Conservation (phyloP, 352 stramenopile species). For the Thraustochytrium striatum region DNA sequence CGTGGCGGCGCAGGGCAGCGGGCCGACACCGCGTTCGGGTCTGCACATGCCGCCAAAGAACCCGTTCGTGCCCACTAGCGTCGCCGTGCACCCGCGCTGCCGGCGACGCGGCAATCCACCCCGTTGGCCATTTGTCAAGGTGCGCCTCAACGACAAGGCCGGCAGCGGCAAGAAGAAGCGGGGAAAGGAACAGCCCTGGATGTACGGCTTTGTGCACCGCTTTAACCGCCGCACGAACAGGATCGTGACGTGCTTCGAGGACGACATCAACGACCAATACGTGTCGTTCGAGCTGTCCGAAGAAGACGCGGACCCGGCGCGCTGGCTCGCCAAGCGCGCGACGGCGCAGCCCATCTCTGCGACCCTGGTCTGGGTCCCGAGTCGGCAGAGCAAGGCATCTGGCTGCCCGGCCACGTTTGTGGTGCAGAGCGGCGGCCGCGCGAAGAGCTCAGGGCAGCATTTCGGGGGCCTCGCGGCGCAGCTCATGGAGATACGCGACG, state of each 20-base stretch:
- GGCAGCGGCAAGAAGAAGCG: too few species aligned
- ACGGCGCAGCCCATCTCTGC: too few species aligned
- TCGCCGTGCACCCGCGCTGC: conserved; percentile 4
- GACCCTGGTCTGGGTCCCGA: too few species aligned
- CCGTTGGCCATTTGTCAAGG: conserved; percentile 16
- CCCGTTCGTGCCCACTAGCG: conserved; percentile 2
- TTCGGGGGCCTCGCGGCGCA: neutral
- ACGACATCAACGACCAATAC: conserved; percentile 26
- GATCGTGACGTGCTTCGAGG: conserved; percentile 9
- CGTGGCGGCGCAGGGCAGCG: neutral
- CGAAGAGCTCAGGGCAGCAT: conserved; percentile 6
- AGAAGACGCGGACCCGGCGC: neutral
- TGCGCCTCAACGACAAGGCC: neutral
- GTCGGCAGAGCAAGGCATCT: too few species aligned
- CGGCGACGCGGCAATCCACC: neutral
- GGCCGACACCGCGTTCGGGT: neutral
- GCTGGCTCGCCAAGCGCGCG: too few species aligned
- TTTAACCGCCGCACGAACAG: neutral
- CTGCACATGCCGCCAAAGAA: conserved; percentile 6
- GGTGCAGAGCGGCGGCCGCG: neutral
- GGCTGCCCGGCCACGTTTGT: too few species aligned
- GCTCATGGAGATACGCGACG: conserved; percentile 12
- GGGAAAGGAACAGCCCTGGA: too few species aligned
- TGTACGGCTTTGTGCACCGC: conserved; percentile 37
- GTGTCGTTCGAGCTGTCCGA: neutral